phyloP scores from a whole-genome alignment of 345 rosid genomes.

The Barbarea vulgaris region DNA sequence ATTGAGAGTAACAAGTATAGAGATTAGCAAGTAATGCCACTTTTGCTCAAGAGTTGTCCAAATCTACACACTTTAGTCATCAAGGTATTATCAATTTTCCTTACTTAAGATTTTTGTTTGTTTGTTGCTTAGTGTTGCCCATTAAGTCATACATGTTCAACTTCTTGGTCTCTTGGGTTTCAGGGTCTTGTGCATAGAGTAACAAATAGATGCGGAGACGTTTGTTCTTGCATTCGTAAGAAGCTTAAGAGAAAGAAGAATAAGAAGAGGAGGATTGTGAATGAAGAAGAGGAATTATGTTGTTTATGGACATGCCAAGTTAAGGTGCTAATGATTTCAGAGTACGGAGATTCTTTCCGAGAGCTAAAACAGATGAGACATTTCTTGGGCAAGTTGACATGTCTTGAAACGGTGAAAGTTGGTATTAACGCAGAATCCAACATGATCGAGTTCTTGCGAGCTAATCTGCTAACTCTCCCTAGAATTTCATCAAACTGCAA shows the following conservation, averaged over 20 bases:
- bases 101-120: neutral
- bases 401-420: neutral
- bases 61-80: neutral
- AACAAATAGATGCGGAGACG: conserved; percentile 11
- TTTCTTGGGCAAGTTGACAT: neutral
- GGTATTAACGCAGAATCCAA: neutral
- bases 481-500: conserved; percentile 9
- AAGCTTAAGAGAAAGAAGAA: neutral
- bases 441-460: neutral
- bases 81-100: neutral
- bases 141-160: too few relatives aligned
- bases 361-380: conserved; percentile 4
- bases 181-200: neutral
- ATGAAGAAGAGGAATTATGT: neutral
- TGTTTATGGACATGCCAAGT: neutral
- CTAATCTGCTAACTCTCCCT: neutral
- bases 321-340: neutral
- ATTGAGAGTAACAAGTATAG: conserved; percentile 2
- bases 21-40: conserved; percentile 6
- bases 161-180: neutral
- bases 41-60: conserved; percentile 5
- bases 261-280: neutral
- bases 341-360: neutral
- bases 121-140: too few relatives aligned
- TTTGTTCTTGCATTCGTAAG: neutral